Base-by-base conservation (phyloP, 2,329 filamentous ascomycete species). In the Bipolaris sorokiniana region DNA sequence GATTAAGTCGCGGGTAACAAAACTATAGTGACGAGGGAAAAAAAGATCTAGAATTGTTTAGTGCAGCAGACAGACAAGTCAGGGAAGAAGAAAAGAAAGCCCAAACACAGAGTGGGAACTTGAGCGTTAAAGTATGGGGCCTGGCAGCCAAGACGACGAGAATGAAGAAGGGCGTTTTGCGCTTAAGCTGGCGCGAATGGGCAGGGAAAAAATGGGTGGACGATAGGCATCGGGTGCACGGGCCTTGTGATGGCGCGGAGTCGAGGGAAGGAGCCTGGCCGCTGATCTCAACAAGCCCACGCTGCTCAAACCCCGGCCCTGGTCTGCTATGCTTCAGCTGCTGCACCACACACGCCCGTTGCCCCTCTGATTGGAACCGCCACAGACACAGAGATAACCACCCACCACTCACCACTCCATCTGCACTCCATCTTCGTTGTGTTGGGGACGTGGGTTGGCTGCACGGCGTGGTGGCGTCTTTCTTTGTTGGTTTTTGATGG, bases 121-220 rank as follows among this genome's bases (percentile, higher is more conserved):
- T 5, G 28, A 13, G 70, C 64, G 53, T 61, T 64, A 66, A 72
- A 67, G 69, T 72, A 73, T 71, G 71, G 70, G 69, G 20, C 56
- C 61, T 62, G 58, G 51, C 33, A 51, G 68, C 66, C 65, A 70
- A 70, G 67, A 61, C 53, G 41, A 31, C 23, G 20, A 42, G 34
- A 26, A 26, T 36, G 33, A 16, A 37, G 28, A 38, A 41, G 13
- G 48, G 48, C 36, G 7, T 41, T 50, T 50, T 50, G 49, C 28
- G 23, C 41, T 37, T 45, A 28, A 48, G 34, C 46, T 37, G 15
- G 46, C 18, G 26, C 26, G 45, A 22, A 26, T 6, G 46, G 22
- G 7, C 34, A 48, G 45, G 45, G 41, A 47, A 37, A 37, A 48
- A 26, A 36, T n/a, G 33, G 20, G 20, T 28, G 34, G 34, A 23